Conservation (phyloP, 2,329 filamentous ascomycete species). For the Davidsoniella neocaledoniae region DNA sequence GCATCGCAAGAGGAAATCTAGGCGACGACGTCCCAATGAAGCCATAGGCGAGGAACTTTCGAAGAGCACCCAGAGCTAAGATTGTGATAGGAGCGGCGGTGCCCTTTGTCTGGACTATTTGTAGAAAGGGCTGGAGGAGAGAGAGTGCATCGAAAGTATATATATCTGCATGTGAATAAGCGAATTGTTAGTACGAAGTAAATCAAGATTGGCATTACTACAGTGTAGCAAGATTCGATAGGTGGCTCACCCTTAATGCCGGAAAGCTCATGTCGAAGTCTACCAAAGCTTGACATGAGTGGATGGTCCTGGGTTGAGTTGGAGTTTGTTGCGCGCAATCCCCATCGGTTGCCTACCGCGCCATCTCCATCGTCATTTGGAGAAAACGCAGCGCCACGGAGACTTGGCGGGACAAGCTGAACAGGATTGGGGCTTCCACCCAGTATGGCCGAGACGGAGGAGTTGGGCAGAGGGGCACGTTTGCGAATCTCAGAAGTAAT, state of each 20-base stretch:
- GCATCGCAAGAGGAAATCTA: conserved; percentile 82
- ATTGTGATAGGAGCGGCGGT: conserved; percentile 95
- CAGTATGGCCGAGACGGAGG: conserved; percentile 87
- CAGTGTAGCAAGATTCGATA: not conserved
- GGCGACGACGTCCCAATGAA: conserved; percentile 73
- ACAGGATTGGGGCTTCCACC: conserved; percentile 52
- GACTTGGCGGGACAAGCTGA: conserved; percentile 32
- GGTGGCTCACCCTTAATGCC: conserved; percentile 52
- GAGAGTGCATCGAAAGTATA: conserved; percentile 74
- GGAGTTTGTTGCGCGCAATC: conserved; percentile 81
- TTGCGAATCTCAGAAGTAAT: conserved; percentile 98
- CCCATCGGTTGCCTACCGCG: conserved; percentile 68
- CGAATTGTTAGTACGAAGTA: conserved; percentile 1
- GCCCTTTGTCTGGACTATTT: conserved; percentile 90
- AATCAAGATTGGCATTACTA: not conserved
- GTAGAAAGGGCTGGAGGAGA: conserved; percentile 81
- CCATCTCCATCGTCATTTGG: conserved; percentile 33
- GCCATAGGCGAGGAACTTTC: conserved; percentile 92
- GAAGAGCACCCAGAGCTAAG: conserved; percentile 78
- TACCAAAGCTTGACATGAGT: conserved; percentile 85
- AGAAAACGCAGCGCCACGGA: conserved; percentile 13
- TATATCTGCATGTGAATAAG: conserved; percentile 45
- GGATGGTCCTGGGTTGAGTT: conserved; percentile 97
- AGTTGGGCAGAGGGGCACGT: conserved; percentile 88
- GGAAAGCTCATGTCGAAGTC: conserved; percentile 73